Evolutionary conservation across 2,329 filamentous ascomycete species (phyloP), one percentile per base, ranked within the genome.

Genomic region (Triangularia setosa): DNA sequence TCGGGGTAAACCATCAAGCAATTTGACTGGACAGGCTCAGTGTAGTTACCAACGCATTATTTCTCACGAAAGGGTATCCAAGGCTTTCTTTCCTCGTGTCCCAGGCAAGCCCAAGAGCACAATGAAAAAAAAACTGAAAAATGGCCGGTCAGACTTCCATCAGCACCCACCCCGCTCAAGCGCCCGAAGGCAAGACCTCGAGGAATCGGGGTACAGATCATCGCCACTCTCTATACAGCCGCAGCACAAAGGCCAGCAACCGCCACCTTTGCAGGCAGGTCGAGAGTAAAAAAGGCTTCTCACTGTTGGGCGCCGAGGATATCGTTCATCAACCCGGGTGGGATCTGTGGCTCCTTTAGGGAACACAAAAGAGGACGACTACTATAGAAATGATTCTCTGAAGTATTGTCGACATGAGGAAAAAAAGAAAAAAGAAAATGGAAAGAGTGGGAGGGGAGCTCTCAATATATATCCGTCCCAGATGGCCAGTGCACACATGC

Each of bases 321-420:
- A 86, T 91, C 74, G 80, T 79, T 96, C 92, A 95, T 96, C 92
- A 91, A 90, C 91, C 91, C 92, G 91, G 90, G 88, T 94, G 87
- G 87, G 87, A 86, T 92, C 90, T 94, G 90, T 92, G 87, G 91
- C 93, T 96, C 84, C 84, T 90, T 86, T 93, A 85, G 87, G 87
- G 87, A 94, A 90, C 88, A 92, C 90, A 95, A 91, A 92, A 88
- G 85, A 84, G 85, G 90, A 93, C 88, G 88, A 91, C 85, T 89
- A 93, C 92, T 97, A 93, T 93, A 96, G 90, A 96, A 96, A 91
- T 92, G 91, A 94, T 94, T 93, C 91, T 92, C 80, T 85, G 79
- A 84, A 84, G 82, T 85, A 85, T 85, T 84, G 83, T 86, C 84
- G 83, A 83, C 82, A 79, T 84, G 76, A 82, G 78, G 78, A 85